These are phyloP conservation scores for Clonostachys sp. DNA, from an alignment of 2,329 filamentous ascomycete genomes.

Conservation along the genomic window DNA sequence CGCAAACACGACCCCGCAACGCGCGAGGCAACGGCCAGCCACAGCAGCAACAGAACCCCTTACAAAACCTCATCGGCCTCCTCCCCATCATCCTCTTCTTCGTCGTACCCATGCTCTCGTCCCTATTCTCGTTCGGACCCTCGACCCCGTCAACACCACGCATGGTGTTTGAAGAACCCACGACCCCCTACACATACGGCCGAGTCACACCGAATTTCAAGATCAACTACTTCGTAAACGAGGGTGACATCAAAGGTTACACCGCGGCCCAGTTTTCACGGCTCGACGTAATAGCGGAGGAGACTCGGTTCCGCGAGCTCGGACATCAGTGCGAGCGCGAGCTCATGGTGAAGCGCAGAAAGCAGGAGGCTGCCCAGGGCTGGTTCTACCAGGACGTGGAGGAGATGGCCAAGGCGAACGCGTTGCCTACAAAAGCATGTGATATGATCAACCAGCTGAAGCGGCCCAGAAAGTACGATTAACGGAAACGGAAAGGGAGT, in stretches of 20 bases:
- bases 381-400: slow-evolving; percentile 82
- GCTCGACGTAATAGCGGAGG: slow-evolving; percentile 75
- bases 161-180: slow-evolving; percentile 71
- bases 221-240: slow-evolving; percentile 83
- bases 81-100: slow-evolving; percentile 89
- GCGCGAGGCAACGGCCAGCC: slow-evolving; percentile 47
- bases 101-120: slow-evolving; percentile 77
- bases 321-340: slow-evolving; percentile 73
- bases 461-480: no score
- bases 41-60: slow-evolving; percentile 42
- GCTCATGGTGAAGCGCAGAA: slow-evolving; percentile 55
- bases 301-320: slow-evolving; percentile 63
- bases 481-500: no score
- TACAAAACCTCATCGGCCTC: slow-evolving; percentile 65
- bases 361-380: slow-evolving; percentile 75
- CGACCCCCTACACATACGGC: slow-evolving; percentile 67
- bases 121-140: slow-evolving; percentile 58
- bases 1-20: slow-evolving; percentile 70
- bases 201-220: slow-evolving; percentile 67
- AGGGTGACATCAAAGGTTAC: slow-evolving; percentile 68
- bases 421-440: slow-evolving; percentile 15
- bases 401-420: slow-evolving; percentile 68
- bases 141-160: slow-evolving; percentile 49
- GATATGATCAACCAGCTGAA: no score
- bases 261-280: slow-evolving; percentile 63